Conservation (phyloP, 2,329 filamentous ascomycete genomes). For the Fusarium nematophilum region DNA sequence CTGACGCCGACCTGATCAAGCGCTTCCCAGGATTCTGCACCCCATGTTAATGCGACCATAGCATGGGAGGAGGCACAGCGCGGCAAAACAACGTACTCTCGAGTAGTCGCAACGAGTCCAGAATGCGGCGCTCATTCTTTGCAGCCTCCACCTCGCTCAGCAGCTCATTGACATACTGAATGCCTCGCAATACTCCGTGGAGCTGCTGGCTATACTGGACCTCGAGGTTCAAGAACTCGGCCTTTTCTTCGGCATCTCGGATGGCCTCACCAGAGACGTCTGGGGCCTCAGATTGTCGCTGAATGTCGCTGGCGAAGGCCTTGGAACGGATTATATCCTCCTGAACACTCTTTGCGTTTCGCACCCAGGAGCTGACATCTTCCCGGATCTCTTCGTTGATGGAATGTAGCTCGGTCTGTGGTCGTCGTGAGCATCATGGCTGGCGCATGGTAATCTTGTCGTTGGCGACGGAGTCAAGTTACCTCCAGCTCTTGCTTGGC, state of each 20-base stretch:
- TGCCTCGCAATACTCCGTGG: slow-evolving; percentile 59
- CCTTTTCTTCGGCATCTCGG: slow-evolving; percentile 64
- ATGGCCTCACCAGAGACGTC: slow-evolving; percentile 64
- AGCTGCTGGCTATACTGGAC: slow-evolving; percentile 70
- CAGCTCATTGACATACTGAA: slow-evolving; percentile 69
- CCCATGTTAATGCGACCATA: slow-evolving; percentile 22
- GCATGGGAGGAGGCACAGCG: not conserved
- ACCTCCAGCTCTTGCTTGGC: slow-evolving; percentile 56
- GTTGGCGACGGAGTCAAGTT: slow-evolving; percentile 20
- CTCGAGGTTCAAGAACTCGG: slow-evolving; percentile 68
- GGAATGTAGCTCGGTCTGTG: slow-evolving; percentile 72
- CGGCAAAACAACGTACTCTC: slow-evolving; percentile 63
- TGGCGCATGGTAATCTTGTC: not conserved
- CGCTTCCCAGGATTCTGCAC: slow-evolving; percentile 65
- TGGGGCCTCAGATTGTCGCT: slow-evolving; percentile 77
- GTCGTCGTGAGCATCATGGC: slow-evolving; percentile 32
- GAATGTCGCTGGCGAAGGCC: slow-evolving; percentile 82
- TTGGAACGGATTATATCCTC: slow-evolving; percentile 86
- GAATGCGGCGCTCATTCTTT: slow-evolving; percentile 63
- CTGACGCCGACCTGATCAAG: slow-evolving; percentile 70
- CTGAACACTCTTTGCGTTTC: slow-evolving; percentile 85
- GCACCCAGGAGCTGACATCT: slow-evolving; percentile 87
- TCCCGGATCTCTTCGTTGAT: slow-evolving; percentile 82
- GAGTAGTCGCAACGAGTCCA: slow-evolving; percentile 68
- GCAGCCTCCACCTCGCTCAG: slow-evolving; percentile 71